Percentiles rank a stretch among this genome's conserved stretches.
These are phyloP conservation scores for Candida berthetii DNA, from an alignment of 805 yeast species.

Conservation along the genomic window DNA sequence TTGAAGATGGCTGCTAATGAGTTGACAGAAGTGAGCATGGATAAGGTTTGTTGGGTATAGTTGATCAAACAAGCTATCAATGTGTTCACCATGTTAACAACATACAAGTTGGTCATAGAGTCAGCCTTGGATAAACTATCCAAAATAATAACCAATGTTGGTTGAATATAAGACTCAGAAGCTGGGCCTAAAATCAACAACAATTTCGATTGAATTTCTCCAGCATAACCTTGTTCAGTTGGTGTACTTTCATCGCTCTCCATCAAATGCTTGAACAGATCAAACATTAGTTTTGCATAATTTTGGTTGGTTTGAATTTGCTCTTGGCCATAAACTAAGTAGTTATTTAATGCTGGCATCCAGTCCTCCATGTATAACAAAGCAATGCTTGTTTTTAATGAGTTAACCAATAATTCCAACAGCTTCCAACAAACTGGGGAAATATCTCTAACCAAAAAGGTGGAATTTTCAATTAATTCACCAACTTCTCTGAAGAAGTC, in stretches of 20 bases:
- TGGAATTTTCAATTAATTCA: slow-evolving; percentile 67
- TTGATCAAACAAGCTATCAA: slow-evolving; percentile 59
- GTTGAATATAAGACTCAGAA: slow-evolving; percentile 38
- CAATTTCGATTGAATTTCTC: slow-evolving; percentile 60
- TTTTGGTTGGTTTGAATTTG: slow-evolving; percentile 40
- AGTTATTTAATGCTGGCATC: slow-evolving; percentile 68
- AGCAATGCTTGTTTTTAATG: slow-evolving; percentile 41
- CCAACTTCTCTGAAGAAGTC: slow-evolving; percentile 75
- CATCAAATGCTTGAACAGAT: slow-evolving; percentile 39
- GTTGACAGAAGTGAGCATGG: slow-evolving; percentile 37
- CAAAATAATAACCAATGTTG: slow-evolving; percentile 33
- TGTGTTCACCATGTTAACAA: slow-evolving; percentile 49
- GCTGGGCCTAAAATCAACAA: slow-evolving; percentile 49
- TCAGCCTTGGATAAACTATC: slow-evolving; percentile 26
- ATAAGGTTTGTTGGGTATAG: slow-evolving; percentile 49
- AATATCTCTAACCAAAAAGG: slow-evolving; percentile 52
- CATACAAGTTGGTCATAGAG: slow-evolving; percentile 24
- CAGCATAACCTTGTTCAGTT: slow-evolving; percentile 51
- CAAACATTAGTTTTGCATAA: slow-evolving; percentile 42
- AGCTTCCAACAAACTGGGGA: slow-evolving; percentile 74
- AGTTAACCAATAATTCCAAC: slow-evolving; percentile 43
- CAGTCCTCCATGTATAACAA: slow-evolving; percentile 71
- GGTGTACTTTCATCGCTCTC: slow-evolving; percentile 41
- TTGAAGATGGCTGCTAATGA: slow-evolving; percentile 46
- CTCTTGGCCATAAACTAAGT: slow-evolving; percentile 52